These are phyloP conservation scores for Fusarium xylarioides DNA, from an alignment of 2,329 filamentous ascomycete genomes.

Conservation along the genomic window DNA sequence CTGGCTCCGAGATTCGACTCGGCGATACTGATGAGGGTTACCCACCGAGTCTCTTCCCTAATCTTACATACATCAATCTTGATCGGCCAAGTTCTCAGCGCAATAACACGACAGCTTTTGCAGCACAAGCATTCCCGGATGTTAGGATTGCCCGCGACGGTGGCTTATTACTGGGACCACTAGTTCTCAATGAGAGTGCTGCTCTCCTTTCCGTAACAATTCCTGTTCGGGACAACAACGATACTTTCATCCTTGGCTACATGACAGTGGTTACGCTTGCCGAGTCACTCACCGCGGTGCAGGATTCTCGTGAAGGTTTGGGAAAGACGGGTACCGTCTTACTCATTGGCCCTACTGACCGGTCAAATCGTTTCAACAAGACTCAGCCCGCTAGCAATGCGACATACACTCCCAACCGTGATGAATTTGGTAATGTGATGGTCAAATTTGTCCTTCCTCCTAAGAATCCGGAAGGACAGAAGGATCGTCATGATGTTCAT, in stretches of 20 bases:
- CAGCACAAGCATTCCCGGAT: conserved; percentile 60
- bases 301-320: conserved; percentile 73
- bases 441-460: conserved; percentile 72
- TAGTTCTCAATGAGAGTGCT: conserved; percentile 75
- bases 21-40: conserved; percentile 73
- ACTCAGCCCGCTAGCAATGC: conserved; percentile 56
- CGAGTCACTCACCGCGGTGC: conserved; percentile 67
- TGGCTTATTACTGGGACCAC: conserved; percentile 79
- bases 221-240: conserved; percentile 73
- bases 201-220: conserved; percentile 84
- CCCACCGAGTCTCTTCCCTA: conserved; percentile 78
- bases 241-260: conserved; percentile 77
- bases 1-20: conserved; percentile 68
- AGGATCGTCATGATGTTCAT: conserved; percentile 57
- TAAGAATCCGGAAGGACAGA: conserved; percentile 47
- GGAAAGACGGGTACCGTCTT: conserved; percentile 75
- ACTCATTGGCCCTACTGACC: conserved; percentile 72
- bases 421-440: conserved; percentile 52
- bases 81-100: conserved; percentile 52
- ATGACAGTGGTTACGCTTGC: conserved; percentile 82
- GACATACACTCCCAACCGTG: conserved; percentile 52
- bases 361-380: conserved; percentile 70
- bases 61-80: conserved; percentile 71
- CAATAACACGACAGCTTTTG: conserved; percentile 53
- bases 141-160: conserved; percentile 60